Evolutionary conservation across 2,329 filamentous ascomycete species (phyloP).

Genomic region (Aureobasidium namibiae): DNA sequence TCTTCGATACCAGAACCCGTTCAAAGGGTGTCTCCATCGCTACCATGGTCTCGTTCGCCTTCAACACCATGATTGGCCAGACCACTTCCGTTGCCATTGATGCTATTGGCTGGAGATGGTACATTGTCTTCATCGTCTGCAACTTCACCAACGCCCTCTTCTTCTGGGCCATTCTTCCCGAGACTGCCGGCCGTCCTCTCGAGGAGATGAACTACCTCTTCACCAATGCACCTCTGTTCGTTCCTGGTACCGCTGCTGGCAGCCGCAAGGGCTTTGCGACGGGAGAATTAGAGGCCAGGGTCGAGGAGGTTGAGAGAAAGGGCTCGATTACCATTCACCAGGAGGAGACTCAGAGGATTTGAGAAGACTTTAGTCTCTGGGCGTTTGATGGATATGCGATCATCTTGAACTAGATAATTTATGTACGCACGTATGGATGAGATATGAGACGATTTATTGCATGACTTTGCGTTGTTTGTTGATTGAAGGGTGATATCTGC

Average conservation of each 20-base stretch:
- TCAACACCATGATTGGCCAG: constrained; percentile 69
- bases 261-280: constrained; percentile 45
- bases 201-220: constrained; percentile 51
- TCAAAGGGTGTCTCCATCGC: constrained; percentile 68
- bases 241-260: constrained; percentile 43
- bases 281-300: constrained; percentile 51
- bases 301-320: constrained; percentile 43
- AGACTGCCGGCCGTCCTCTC: constrained; percentile 55
- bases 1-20: constrained; percentile 69
- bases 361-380: background rate
- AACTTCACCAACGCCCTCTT: constrained; percentile 61
- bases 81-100: constrained; percentile 55
- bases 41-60: constrained; percentile 62
- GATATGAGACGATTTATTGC: background rate
- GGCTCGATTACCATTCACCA: constrained; percentile 10
- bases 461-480: background rate
- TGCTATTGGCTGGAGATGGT: constrained; percentile 47
- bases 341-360: background rate
- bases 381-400: background rate
- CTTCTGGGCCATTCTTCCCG: constrained; percentile 60
- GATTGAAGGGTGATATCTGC: background rate
- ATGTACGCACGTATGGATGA: background rate
- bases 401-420: background rate
- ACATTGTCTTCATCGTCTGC: constrained; percentile 58
- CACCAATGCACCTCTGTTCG: constrained; percentile 55